Evolutionary conservation across 306 rosid species (phyloP), one percentile per base, ranked within the genome.

Genomic region (Sicyos edulis): DNA sequence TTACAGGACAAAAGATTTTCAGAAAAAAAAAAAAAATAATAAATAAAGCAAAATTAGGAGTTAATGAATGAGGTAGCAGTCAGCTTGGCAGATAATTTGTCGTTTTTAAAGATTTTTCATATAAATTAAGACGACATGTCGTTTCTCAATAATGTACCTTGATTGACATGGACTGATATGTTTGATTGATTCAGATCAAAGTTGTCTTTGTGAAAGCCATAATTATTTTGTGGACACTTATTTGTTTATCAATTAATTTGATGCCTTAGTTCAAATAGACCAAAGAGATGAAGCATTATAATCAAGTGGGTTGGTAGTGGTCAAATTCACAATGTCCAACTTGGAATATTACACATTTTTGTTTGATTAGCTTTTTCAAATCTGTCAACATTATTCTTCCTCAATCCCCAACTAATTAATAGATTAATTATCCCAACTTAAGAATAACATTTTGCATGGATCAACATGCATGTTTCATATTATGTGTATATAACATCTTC

Each of bases 281-380:
- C 32, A 13, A 40, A 26, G 8, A 44, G 55, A 66, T 21, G 14
- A 44, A 65, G 55, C 55, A 19, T 66, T 42, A 66, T 10, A 9
- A 64, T 44, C 32, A 49, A 66, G 29, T 50, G 40, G 72, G 72
- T 66, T 66, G 72, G 72, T 66, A 14, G 5, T 21, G 72, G 72
- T 66, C 72, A 45, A 66, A 66, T 19, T 45, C 72, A 47, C 55
- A 66, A 44, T 13, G 6, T 20, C 72, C 55, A 66, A 45, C 72
- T 45, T 66, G 54, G 72, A 66, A 45, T 44, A 45, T 37, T 26
- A 66, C 55, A 45, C 19, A 20, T 21, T 10, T 66, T 66, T 66
- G 37, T 47, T 66, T 66, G 19, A 44, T 66, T 12, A 24, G 19
- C 42, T 37, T 37, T 37, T 37, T 26, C 42, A 37, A 37, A 37